phyloP scores from a whole-genome alignment of 192 early-diverging fungal species.

The Glomus cerebriforme region DNA sequence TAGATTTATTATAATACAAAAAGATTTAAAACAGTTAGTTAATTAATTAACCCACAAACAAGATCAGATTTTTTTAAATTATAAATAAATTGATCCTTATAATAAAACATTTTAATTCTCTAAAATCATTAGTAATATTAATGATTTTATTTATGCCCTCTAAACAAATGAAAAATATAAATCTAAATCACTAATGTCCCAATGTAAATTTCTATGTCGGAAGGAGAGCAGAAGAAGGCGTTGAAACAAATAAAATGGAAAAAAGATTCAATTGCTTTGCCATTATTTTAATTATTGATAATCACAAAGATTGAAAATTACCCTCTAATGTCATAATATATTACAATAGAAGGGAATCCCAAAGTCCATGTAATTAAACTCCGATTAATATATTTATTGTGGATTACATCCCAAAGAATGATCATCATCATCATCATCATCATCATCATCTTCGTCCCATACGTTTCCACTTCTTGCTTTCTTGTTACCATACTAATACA shows the following conservation, averaged over 20 bases:
- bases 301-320: background rate
- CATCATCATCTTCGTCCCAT: conserved; percentile 33
- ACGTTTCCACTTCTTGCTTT: conserved; percentile 25
- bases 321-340: background rate
- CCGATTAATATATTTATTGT: conserved; percentile 11
- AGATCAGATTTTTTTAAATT: too few relatives aligned
- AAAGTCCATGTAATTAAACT: background rate
- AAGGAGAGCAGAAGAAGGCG: background rate
- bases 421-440: conserved; percentile 34
- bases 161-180: background rate
- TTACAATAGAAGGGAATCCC: background rate
- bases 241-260: background rate
- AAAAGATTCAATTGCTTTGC: background rate
- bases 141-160: background rate
- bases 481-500: conserved; percentile 21
- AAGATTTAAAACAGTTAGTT: too few relatives aligned
- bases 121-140: background rate
- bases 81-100: too few relatives aligned
- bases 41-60: too few relatives aligned
- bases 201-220: background rate
- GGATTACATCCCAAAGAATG: conserved; percentile 22
- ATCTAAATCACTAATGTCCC: background rate
- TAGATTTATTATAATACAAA: too few relatives aligned
- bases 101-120: background rate
- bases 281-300: background rate